These are phyloP conservation scores for Phialocephala sp. DNA, from an alignment of 2,329 filamentous ascomycete species.

Conservation along the genomic window DNA sequence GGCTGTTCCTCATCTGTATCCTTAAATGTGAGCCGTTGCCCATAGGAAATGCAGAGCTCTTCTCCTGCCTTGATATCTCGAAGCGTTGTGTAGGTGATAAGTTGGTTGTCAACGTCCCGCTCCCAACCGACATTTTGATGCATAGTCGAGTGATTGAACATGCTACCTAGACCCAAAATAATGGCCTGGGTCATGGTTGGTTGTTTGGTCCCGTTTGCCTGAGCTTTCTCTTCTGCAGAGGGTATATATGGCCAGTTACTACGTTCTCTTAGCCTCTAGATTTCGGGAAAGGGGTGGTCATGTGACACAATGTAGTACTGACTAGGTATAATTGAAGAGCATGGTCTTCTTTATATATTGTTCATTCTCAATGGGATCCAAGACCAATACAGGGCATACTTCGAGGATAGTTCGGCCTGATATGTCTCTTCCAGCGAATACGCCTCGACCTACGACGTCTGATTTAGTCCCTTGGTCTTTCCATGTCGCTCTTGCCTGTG, in stretches of 20 bases:
- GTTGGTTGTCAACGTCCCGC: slow-evolving; percentile 50
- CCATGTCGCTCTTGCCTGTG: slow-evolving; percentile 3
- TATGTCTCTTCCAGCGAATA: slow-evolving; percentile 55
- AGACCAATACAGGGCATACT: slow-evolving; percentile 56
- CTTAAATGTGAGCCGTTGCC: slow-evolving; percentile 44
- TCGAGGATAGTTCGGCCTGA: slow-evolving; percentile 55
- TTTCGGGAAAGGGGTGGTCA: neutral
- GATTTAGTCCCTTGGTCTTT: neutral
- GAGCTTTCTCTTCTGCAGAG: slow-evolving; percentile 32
- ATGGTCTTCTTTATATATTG: slow-evolving; percentile 55
- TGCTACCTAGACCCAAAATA: slow-evolving; percentile 59
- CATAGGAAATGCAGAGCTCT: slow-evolving; percentile 56
- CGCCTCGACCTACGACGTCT: slow-evolving; percentile 52
- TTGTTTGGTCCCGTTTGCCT: slow-evolving; percentile 32
- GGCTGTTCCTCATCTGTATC: slow-evolving; percentile 41
- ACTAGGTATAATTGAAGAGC: slow-evolving; percentile 63
- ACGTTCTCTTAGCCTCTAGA: slow-evolving; percentile 8
- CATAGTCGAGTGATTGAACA: slow-evolving; percentile 61
- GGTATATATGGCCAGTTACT: slow-evolving; percentile 43
- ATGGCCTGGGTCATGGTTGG: slow-evolving; percentile 54
- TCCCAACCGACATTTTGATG: slow-evolving; percentile 62
- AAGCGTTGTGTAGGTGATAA: slow-evolving; percentile 56
- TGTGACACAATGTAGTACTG: slow-evolving; percentile 29
- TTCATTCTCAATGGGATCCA: slow-evolving; percentile 54
- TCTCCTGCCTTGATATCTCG: slow-evolving; percentile 57